phyloP scores from a whole-genome alignment of 2,329 filamentous ascomycete species.

The Chrysoporthe puriensis region DNA sequence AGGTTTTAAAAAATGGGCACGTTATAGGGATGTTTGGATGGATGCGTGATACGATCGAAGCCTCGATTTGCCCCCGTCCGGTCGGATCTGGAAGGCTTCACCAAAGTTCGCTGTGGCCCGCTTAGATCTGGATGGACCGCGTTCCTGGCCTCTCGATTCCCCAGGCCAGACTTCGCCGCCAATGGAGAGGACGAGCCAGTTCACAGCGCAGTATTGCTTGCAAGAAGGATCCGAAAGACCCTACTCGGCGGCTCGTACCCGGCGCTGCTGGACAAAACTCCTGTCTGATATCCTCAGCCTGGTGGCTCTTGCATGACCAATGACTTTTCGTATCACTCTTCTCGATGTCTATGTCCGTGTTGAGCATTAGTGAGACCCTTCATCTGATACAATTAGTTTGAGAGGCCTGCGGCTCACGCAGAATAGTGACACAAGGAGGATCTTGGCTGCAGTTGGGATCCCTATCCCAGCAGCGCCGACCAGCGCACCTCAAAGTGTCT shows the following conservation, averaged over 20 bases:
- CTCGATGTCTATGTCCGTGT: not conserved
- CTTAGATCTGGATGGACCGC: not conserved
- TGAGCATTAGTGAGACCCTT: not conserved
- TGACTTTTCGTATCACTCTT: not conserved
- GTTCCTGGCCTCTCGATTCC: not conserved
- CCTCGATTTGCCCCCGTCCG: not conserved
- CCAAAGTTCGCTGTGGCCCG: not conserved
- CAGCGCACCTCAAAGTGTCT: too few relatives aligned
- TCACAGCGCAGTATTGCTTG: not conserved
- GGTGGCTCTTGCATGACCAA: not conserved
- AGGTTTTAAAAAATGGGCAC: constrained; percentile 64
- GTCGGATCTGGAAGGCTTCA: not conserved
- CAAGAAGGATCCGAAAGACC: not conserved
- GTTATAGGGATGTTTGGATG: constrained; percentile 60
- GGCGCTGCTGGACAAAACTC: not conserved
- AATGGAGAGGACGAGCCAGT: not conserved
- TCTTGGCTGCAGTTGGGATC: not conserved
- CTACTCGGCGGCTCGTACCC: not conserved
- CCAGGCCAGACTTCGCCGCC: not conserved
- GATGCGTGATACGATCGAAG: constrained; percentile 34
- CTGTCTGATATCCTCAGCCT: not conserved
- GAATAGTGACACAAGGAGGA: not conserved
- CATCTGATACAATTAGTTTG: too few relatives aligned
- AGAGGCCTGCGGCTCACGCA: not conserved
- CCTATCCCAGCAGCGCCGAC: not conserved